Percentiles rank a stretch among this genome's conserved stretches.
Conservation (phyloP, 768 basidiomycete genomes). For the Xanthoconium stramineum region DNA sequence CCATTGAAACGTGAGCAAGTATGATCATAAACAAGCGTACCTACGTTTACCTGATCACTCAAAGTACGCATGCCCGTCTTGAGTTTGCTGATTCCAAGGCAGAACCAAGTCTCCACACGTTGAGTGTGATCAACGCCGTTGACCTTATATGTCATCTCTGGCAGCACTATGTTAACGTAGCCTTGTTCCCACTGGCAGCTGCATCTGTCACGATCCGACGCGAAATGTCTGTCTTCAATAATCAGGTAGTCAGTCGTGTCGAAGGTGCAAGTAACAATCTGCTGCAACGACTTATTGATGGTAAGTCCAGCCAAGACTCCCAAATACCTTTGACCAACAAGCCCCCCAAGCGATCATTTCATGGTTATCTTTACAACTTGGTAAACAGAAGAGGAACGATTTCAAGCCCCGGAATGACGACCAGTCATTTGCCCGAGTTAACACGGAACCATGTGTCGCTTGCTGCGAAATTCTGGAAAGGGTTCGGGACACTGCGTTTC, state of each 20-base stretch:
- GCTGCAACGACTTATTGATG: conserved; percentile 77
- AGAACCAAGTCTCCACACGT: conserved; percentile 74
- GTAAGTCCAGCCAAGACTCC: conserved; percentile 41
- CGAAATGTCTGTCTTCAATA: conserved; percentile 92
- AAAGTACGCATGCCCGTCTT: conserved; percentile 66
- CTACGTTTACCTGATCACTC: conserved; percentile 2
- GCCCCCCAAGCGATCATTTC: conserved; percentile 55
- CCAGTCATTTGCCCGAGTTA: conserved; percentile 87
- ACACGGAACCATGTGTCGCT: conserved; percentile 86
- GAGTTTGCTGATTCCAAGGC: conserved; percentile 70
- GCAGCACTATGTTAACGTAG: conserved; percentile 94
- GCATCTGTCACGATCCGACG: conserved; percentile 83
- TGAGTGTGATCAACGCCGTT: conserved; percentile 63
- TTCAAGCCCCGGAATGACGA: conserved; percentile 98
- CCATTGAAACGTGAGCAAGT: conserved; percentile 83
- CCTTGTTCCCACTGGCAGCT: conserved; percentile 81
- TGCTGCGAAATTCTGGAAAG: conserved; percentile 85
- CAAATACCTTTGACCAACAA: not conserved
- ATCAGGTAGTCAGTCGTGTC: conserved; percentile 77
- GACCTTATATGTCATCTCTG: conserved; percentile 94
- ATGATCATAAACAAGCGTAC: not conserved
- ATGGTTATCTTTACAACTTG: conserved; percentile 73
- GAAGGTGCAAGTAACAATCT: conserved; percentile 81
- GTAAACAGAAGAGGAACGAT: conserved; percentile 93
- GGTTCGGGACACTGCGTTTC: conserved; percentile 70